A percentile compares a stretch with the other conserved stretches of the same genome.
Evolutionary conservation across 805 yeast species (phyloP).

Genomic region (Metschnikowia anglica): DNA sequence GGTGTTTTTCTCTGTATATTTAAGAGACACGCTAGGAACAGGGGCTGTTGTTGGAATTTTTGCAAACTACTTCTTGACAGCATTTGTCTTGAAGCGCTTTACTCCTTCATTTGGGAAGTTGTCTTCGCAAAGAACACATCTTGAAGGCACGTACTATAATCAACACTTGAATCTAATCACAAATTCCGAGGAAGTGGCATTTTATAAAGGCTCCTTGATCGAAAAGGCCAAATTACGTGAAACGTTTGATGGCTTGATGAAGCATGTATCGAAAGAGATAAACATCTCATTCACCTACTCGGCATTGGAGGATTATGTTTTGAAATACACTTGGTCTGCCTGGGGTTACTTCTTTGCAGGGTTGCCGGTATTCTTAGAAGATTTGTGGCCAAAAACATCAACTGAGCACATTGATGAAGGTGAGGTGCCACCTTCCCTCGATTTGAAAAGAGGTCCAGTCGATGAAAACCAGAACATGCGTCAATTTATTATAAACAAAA

Average conservation of each 20-base stretch:
- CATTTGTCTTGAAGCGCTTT: conserved; percentile 63
- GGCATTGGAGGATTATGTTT: conserved; percentile 77
- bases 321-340: conserved; percentile 93
- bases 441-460: conserved; percentile 20
- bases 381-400: conserved; percentile 33
- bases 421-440: conserved; percentile 14
- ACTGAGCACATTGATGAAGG: conserved; percentile 23
- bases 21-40: conserved; percentile 82
- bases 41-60: conserved; percentile 83
- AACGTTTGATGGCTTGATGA: conserved; percentile 55
- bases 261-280: conserved; percentile 54
- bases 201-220: conserved; percentile 81
- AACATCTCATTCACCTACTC: conserved; percentile 65
- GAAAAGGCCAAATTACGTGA: conserved; percentile 66
- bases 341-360: conserved; percentile 91
- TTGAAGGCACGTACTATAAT: conserved; percentile 88
- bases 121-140: conserved; percentile 66
- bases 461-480: conserved; percentile 68
- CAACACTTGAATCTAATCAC: conserved; percentile 81
- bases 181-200: conserved; percentile 91
- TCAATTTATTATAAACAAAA: conserved; percentile 84
- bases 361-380: conserved; percentile 76
- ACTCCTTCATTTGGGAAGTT: conserved; percentile 86
- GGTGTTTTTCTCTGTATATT: conserved; percentile 77
- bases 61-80: conserved; percentile 76